Evolutionary conservation across 192 early-diverging fungal genomes (phyloP), one percentile per base, ranked within the genome.

Genomic region (Gryganskiella cystojenkinii): DNA sequence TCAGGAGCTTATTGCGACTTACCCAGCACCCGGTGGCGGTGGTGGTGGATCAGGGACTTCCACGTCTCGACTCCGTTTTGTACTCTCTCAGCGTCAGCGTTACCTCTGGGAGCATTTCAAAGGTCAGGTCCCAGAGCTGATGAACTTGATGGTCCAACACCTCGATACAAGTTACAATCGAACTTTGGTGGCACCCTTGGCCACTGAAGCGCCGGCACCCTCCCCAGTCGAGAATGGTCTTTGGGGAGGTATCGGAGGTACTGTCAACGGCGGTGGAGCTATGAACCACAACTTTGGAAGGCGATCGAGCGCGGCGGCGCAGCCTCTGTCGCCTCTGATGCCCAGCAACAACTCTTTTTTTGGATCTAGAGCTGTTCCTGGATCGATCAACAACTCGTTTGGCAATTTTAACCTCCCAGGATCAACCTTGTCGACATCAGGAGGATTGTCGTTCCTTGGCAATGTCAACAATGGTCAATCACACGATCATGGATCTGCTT

Each of bases 31-130:
- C 0, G 66, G n/a, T n/a, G n/a, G n/a, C n/a, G n/a, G n/a, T n/a
- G n/a, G n/a, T n/a, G n/a, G n/a, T n/a, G n/a, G 66, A 51, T 56
- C 66, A 20, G 62, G 62, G 11, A 50, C 40, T 20, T 63, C n/a
- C n/a, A n/a, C 70, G 4, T 47, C 68, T 14, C 74, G 67, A 37
- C 22, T 31, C 27, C 74, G 68, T 46, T 27, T 58, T 14, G 58
- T 55, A 11, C 61, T 78, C 3, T 61, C 74, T 14, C 59, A 64
- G 34, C 59, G 62, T 40, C 61, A 43, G 43, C 57, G 61, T 37
- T 66, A 69, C 35, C 53, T 78, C 33, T 78, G 74, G 74, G 66
- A 64, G 43, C 57, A 67, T 25, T 78, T 78, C 43, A 78, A 64
- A 28, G 46, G 46, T 1, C 66, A 78, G 17, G 56, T 56, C 2